Base-by-base conservation (phyloP, 495 filamentous ascomycete species). In the Aspergillus indologenus region DNA sequence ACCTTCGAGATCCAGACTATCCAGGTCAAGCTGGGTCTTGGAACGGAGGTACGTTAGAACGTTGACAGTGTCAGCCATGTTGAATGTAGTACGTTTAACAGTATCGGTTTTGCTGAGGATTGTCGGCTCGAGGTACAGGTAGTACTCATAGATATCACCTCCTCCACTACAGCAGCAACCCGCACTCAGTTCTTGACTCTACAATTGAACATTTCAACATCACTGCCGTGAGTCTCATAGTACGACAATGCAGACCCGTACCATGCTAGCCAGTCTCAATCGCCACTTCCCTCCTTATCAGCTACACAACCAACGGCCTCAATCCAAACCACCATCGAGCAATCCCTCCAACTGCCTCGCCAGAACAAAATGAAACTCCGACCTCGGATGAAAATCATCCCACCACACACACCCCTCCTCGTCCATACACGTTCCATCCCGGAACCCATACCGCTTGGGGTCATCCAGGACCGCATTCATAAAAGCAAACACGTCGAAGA, bases 401-500 rank as follows among this genome's bases (percentile, higher is more conserved):
- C 61, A 63, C 64, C 64, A 66, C 15, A 66, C 26, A 51, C 61
- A 66, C 0, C 52, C 59, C 2, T 53, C 22, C 2, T 61, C n/a
- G n/a, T n/a, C 61, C 11, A 58, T 58, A 45, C 64, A 66, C 0
- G n/a, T 23, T 19, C 24, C 48, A 43, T 66, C 57, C 50, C 17
- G 5, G 26, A 61, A 63, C 1, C 61, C 64, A 50, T 63, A 81
- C 15, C 61, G 59, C 29, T 50, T 53, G 2, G 81, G 81, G 24
- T 81, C 62, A 50, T 83, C 75, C 26, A 85, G 57, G 26, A 84
- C 73, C 19, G 75, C 62, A 0, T 75, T 76, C 64, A 83, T 61
- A 34, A 61, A 63, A 1, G 47, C 8, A 50, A 43, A 63, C 20
- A 56, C 34, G 45, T 66, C 64, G 23, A 59, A 63, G 18, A 45